Evolutionary conservation across 2,329 filamentous ascomycete species (phyloP).

Genomic region (Aspergillus piperis): DNA sequence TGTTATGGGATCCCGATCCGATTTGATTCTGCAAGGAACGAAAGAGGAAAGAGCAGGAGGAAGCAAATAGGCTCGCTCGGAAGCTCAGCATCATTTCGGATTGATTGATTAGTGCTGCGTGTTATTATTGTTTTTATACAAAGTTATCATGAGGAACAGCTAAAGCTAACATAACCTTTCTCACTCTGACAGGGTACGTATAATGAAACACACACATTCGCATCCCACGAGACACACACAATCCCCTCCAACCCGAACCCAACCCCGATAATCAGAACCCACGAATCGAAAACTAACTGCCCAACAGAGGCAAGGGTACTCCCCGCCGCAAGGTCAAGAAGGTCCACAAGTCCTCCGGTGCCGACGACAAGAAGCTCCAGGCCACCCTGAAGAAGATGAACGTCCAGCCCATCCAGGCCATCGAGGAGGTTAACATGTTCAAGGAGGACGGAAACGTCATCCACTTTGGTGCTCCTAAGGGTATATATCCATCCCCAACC

Average conservation of each 20-base stretch:
- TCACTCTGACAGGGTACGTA: not conserved
- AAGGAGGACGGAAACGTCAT: slow-evolving; percentile 99
- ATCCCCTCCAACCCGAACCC: too few relatives aligned
- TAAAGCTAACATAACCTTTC: not conserved
- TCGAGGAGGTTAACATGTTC: slow-evolving; percentile 99
- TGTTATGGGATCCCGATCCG: not conserved
- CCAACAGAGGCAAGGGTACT: slow-evolving; percentile 86
- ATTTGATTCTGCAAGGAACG: not conserved
- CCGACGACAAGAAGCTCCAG: slow-evolving; percentile 99
- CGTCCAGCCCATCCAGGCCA: slow-evolving; percentile 98
- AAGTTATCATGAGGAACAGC: not conserved
- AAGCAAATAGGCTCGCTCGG: not conserved
- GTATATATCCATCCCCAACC: slow-evolving; percentile 62
- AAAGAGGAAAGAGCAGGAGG: too few relatives aligned
- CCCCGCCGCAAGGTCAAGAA: slow-evolving; percentile 98
- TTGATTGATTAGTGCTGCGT: not conserved
- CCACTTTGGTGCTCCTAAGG: slow-evolving; percentile 97
- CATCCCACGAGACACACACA: not conserved
- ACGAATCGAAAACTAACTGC: slow-evolving; percentile 19
- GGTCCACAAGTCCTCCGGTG: slow-evolving; percentile 85
- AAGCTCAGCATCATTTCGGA: not conserved
- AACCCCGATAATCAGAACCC: slow-evolving; percentile 7
- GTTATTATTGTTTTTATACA: not conserved
- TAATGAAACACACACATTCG: not conserved
- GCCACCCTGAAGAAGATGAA: slow-evolving; percentile 98